Evolutionary conservation across 352 stramenopile genomes (phyloP).

Genomic region (Phytophthora megakarya): DNA sequence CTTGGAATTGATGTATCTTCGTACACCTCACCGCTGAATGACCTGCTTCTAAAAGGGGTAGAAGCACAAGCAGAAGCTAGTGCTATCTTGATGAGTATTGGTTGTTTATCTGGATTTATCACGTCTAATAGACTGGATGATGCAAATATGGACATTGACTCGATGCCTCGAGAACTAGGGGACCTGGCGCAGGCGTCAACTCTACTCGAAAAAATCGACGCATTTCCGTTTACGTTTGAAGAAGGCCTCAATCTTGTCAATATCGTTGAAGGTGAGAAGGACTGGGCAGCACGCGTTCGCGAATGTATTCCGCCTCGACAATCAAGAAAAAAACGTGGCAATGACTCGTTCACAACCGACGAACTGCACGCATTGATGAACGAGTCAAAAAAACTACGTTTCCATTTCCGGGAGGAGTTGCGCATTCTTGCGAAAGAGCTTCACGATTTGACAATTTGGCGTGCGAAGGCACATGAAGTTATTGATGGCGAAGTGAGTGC

Average conservation of each 20-base stretch:
- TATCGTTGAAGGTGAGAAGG: conserved; percentile 62
- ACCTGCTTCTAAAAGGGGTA: conserved; percentile 56
- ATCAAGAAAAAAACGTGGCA: conserved; percentile 79
- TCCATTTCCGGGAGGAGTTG: conserved; percentile 80
- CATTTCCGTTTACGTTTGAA: conserved; percentile 78
- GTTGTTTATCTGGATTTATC: conserved; percentile 35
- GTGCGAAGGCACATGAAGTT: conserved; percentile 58
- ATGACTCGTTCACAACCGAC: conserved; percentile 62
- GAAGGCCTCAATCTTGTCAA: conserved; percentile 59
- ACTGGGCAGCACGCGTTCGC: conserved; percentile 71
- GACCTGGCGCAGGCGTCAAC: conserved; percentile 57
- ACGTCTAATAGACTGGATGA: conserved; percentile 5
- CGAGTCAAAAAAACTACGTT: conserved; percentile 63
- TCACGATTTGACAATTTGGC: conserved; percentile 66
- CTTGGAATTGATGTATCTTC: conserved; percentile 69
- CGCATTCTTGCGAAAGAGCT: conserved; percentile 78
- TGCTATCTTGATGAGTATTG: conserved; percentile 63
- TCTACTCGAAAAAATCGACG: conserved; percentile 68
- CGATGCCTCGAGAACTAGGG: conserved; percentile 35
- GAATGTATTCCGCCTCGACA: conserved; percentile 78
- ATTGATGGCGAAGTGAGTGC: conserved; percentile 47
- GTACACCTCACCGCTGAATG: conserved; percentile 63
- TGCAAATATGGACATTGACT: conserved; percentile 29
- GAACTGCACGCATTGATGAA: conserved; percentile 58
- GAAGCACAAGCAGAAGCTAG: conserved; percentile 54